Evolutionary conservation across 495 filamentous ascomycete genomes (phyloP).

Genomic region (Podospora pseudopauciseta): DNA sequence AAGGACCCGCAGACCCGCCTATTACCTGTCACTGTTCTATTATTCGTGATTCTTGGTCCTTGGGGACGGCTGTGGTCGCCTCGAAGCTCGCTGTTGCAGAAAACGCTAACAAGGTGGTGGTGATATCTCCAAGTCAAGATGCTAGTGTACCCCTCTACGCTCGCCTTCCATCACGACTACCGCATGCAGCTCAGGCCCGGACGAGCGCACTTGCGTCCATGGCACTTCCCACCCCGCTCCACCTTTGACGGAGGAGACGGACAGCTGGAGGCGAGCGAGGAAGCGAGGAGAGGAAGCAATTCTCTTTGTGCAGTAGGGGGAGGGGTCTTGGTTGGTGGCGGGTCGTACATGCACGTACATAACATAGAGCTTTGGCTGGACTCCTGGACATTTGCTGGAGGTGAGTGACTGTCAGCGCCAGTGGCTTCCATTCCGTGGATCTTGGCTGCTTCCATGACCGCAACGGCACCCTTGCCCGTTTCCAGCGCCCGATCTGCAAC

Average conservation of each 20-base stretch:
- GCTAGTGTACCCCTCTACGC: slow-evolving; percentile 6
- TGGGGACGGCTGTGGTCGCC: not conserved
- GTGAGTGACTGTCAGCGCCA: not conserved
- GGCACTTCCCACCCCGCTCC: slow-evolving; percentile 1
- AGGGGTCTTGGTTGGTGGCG: not conserved
- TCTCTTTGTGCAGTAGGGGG: slow-evolving; percentile 5
- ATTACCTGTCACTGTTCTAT: slow-evolving; percentile 5
- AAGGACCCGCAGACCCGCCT: not conserved
- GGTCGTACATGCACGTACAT: slow-evolving; percentile 1
- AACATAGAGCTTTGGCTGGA: not conserved
- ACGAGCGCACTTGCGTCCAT: not conserved
- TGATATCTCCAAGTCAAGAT: not conserved
- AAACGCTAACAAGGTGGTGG: not conserved
- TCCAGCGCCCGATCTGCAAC: slow-evolving; percentile 32
- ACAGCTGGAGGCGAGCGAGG: not conserved
- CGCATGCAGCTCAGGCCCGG: not conserved
- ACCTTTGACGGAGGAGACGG: not conserved
- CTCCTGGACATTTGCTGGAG: not conserved
- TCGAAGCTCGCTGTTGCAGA: slow-evolving; percentile 1
- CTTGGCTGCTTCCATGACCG: slow-evolving; percentile 5
- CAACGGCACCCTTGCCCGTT: slow-evolving; percentile 24
- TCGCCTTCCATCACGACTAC: slow-evolving; percentile 5
- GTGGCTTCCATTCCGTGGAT: not conserved
- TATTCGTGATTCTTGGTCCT: not conserved
- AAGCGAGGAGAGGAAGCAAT: not conserved